Evolutionary conservation across 345 rosid species (phyloP).

Genomic region (Firmiana major): DNA sequence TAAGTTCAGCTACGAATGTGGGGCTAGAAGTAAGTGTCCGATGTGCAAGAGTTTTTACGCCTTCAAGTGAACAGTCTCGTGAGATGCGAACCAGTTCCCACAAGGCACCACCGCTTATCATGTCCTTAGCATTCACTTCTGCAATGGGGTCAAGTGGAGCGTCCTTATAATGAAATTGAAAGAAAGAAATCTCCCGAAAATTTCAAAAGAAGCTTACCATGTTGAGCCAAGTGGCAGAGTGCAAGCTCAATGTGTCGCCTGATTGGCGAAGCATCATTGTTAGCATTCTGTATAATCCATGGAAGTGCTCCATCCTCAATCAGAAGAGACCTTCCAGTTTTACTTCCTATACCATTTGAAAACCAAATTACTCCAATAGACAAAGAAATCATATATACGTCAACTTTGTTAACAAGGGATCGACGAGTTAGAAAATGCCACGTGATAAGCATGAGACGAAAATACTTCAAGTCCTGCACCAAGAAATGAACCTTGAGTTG

Average conservation of each 20-base stretch:
- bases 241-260: conserved; percentile 88
- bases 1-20: conserved; percentile 60
- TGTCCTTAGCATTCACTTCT: conserved; percentile 92
- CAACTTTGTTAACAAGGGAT: conserved; percentile 2
- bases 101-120: conserved; percentile 87
- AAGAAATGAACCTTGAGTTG: conserved; percentile 63
- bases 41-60: conserved; percentile 80
- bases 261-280: conserved; percentile 72
- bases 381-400: not conserved
- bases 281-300: conserved; percentile 92
- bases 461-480: not conserved
- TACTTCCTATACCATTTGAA: conserved; percentile 53
- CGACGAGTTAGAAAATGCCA: not conserved
- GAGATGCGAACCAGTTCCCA: conserved; percentile 91
- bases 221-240: conserved; percentile 95
- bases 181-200: not conserved
- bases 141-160: conserved; percentile 17
- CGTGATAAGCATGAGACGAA: not conserved
- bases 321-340: conserved; percentile 73
- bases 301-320: conserved; percentile 93
- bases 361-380: not conserved
- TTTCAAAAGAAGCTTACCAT: conserved; percentile 41
- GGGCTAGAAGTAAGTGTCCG: conserved; percentile 69
- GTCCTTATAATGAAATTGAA: not conserved
- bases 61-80: conserved; percentile 84